Percentiles rank a stretch among this genome's conserved stretches.
phyloP scores from a whole-genome alignment of 768 basidiomycete species.

The Calocybe indica region DNA sequence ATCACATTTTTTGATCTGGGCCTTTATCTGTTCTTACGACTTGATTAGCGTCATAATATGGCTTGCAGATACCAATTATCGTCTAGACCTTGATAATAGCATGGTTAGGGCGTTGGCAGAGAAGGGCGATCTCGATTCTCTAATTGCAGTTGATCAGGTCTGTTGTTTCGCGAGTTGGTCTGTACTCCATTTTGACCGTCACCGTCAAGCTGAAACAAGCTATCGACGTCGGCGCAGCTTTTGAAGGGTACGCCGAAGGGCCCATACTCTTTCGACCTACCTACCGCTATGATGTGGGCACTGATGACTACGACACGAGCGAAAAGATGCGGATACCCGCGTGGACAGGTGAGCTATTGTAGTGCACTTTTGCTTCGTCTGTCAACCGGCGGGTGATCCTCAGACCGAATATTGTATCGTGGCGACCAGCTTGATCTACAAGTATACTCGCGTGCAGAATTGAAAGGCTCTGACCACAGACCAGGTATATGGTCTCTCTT shows the following conservation, averaged over 20 bases:
- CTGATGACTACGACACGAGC: conserved; percentile 88
- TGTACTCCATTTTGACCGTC: conserved; percentile 3
- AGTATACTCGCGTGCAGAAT: conserved; percentile 78
- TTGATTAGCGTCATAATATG: conserved; percentile 77
- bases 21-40: background rate
- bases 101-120: conserved; percentile 65
- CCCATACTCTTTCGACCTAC: conserved; percentile 91
- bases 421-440: conserved; percentile 67
- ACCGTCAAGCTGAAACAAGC: conserved; percentile 56
- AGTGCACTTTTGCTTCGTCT: background rate
- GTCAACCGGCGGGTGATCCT: conserved; percentile 5
- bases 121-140: conserved; percentile 60
- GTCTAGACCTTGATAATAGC: conserved; percentile 82
- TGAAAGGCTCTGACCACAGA: conserved; percentile 91
- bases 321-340: conserved; percentile 96
- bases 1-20: conserved; percentile 17
- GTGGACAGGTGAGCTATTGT: conserved; percentile 74
- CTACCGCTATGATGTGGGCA: conserved; percentile 82
- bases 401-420: conserved; percentile 90
- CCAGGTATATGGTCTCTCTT: conserved; percentile 52
- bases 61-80: conserved; percentile 95
- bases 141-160: conserved; percentile 86
- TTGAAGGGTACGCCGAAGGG: conserved; percentile 83
- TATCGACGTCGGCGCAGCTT: conserved; percentile 70
- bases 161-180: conserved; percentile 10